Conservation (phyloP, 768 basidiomycete genomes). For the Psilocybe cubensis region DNA sequence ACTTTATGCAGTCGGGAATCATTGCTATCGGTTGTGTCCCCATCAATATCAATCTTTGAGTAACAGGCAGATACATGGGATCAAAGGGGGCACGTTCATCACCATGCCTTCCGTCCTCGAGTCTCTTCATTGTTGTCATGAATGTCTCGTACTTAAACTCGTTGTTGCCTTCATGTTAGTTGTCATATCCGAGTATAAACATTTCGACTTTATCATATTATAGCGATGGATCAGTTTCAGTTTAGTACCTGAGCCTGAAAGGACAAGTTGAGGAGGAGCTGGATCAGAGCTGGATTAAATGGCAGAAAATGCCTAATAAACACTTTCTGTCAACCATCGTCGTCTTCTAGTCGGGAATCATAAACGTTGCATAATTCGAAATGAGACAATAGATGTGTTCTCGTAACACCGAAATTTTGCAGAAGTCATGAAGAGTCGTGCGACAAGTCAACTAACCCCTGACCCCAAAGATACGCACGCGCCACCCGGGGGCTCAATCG, state of each 20-base stretch:
- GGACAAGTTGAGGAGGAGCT: too few species aligned
- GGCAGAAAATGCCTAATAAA: neutral
- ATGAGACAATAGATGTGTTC: too few species aligned
- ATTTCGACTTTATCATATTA: too few species aligned
- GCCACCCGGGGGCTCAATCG: constrained; percentile 46
- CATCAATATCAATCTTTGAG: constrained; percentile 28
- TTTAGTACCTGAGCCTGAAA: too few species aligned
- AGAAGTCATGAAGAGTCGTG: neutral
- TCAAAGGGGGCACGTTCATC: neutral
- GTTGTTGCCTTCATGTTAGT: neutral
- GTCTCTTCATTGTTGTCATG: neutral
- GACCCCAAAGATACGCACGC: constrained; percentile 32
- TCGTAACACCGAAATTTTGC: neutral
- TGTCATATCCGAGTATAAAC: too few species aligned
- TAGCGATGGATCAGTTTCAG: too few species aligned
- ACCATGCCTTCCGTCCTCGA: neutral
- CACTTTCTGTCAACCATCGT: too few species aligned
- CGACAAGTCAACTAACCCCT: constrained; percentile 12
- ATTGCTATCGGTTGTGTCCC: constrained; percentile 30
- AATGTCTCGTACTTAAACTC: neutral
- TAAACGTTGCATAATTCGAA: too few species aligned
- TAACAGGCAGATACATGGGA: neutral
- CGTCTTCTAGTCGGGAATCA: too few species aligned
- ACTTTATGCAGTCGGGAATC: constrained; percentile 22
- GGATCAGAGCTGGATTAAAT: neutral